phyloP scores from a whole-genome alignment of 2,329 filamentous ascomycete species.

The Alternaria sp. region DNA sequence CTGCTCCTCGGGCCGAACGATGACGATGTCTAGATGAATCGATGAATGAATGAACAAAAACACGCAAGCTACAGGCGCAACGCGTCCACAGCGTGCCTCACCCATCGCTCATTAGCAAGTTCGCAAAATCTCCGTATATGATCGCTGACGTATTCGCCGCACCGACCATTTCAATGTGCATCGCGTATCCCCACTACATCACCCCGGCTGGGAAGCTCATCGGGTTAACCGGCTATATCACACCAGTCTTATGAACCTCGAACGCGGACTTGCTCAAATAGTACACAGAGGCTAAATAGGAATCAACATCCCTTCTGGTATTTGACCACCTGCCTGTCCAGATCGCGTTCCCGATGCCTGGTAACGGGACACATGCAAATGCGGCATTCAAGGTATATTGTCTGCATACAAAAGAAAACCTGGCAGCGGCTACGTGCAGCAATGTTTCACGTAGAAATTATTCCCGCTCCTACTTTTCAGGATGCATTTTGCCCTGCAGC shows the following conservation, averaged over 20 bases:
- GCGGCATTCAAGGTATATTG: background rate
- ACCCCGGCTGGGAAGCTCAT: background rate
- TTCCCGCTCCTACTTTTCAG: background rate
- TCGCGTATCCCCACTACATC: background rate
- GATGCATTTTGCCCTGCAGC: background rate
- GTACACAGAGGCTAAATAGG: background rate
- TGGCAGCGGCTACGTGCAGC: conserved; percentile 5
- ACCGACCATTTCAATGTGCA: background rate
- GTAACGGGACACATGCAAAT: conserved; percentile 1
- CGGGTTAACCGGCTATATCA: background rate
- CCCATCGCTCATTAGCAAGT: background rate
- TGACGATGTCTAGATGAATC: background rate
- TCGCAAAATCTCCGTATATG: conserved; percentile 2
- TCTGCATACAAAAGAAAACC: background rate
- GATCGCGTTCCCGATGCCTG: conserved; percentile 4
- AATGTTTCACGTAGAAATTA: background rate
- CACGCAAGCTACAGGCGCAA: background rate
- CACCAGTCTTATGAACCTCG: background rate
- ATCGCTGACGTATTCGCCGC: background rate
- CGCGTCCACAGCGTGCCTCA: background rate
- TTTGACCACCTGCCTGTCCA: background rate
- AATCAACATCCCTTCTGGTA: background rate
- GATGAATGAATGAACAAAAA: background rate
- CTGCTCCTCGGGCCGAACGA: background rate
- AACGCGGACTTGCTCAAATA: background rate